Conservation (phyloP, 2,329 filamentous ascomycete species). For the Aureobasidium subglaciale region DNA sequence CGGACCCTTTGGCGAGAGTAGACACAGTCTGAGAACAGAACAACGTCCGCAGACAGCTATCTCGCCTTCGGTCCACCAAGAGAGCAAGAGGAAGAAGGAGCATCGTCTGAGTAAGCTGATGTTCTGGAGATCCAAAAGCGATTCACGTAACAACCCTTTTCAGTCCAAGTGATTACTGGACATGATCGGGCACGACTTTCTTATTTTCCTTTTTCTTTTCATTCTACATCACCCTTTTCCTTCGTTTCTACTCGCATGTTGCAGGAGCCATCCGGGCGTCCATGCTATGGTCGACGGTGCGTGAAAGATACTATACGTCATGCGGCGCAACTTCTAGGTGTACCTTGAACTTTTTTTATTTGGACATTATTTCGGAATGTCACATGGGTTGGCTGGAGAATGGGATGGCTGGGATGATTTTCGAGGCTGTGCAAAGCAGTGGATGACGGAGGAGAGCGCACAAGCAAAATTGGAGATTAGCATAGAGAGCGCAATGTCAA, state of each 20-base stretch:
- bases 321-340: conserved; percentile 8
- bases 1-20: conserved; percentile 61
- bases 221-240: conserved; percentile 7
- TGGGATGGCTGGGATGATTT: conserved; percentile 4
- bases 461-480: conserved; percentile 12
- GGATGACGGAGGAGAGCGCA: neutral
- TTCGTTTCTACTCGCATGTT: conserved; percentile 14
- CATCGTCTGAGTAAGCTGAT: conserved; percentile 68
- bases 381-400: neutral
- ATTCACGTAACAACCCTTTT: conserved; percentile 12
- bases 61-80: conserved; percentile 46
- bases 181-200: neutral
- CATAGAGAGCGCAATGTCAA: conserved; percentile 10
- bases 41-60: conserved; percentile 43
- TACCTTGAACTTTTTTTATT: conserved; percentile 1
- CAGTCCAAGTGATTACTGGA: conserved; percentile 6
- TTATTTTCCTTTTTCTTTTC: neutral
- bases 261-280: neutral
- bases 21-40: conserved; percentile 67
- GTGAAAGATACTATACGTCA: conserved; percentile 2
- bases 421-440: neutral
- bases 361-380: conserved; percentile 1
- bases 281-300: conserved; percentile 5
- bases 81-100: conserved; percentile 53
- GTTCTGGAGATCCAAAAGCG: conserved; percentile 63